These are phyloP conservation scores for Tripterygium wilfordii DNA, from an alignment of 177 flowering plant species.

Conservation along the genomic window DNA sequence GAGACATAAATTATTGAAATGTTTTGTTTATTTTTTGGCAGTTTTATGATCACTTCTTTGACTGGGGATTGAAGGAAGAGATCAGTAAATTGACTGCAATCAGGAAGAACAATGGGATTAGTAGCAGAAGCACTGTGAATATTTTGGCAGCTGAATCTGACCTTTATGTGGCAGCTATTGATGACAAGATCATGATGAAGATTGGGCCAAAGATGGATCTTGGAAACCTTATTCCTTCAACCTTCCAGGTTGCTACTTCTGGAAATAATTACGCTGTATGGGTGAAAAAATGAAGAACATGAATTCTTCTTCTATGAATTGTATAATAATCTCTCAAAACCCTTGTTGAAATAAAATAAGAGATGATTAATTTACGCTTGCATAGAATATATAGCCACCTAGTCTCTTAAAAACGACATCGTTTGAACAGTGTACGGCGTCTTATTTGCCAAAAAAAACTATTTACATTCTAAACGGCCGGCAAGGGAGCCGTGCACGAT, in stretches of 20 bases:
- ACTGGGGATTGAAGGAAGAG: slow-evolving; percentile 60
- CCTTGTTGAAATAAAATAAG: too few species aligned
- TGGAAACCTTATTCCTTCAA: slow-evolving; percentile 54
- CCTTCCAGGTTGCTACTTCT: slow-evolving; percentile 37
- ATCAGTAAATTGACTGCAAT: slow-evolving; percentile 38
- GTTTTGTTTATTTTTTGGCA: slow-evolving; percentile 16
- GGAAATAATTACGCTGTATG: slow-evolving; percentile 63
- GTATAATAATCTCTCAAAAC: too few species aligned
- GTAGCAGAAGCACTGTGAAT: slow-evolving; percentile 30
- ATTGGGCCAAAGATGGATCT: slow-evolving; percentile 62
- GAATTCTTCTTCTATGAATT: too few species aligned
- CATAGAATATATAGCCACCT: too few species aligned
- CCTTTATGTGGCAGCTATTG: slow-evolving; percentile 57
- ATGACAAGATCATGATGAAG: slow-evolving; percentile 50
- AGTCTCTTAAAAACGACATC: too few species aligned
- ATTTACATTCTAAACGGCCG: too few species aligned
- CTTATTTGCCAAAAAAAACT: too few species aligned
- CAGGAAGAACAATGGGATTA: slow-evolving; percentile 50
- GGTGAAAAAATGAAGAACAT: slow-evolving; percentile 40
- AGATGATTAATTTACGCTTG: too few species aligned
- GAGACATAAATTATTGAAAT: not conserved
- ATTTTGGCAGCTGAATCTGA: slow-evolving; percentile 55
- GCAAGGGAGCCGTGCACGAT: too few species aligned
- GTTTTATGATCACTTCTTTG: slow-evolving; percentile 83
- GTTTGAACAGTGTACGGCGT: too few species aligned